Percentiles rank a stretch among this genome's conserved stretches.
Conservation (phyloP, 2,329 filamentous ascomycete genomes). For the Ophiostoma piceae region DNA sequence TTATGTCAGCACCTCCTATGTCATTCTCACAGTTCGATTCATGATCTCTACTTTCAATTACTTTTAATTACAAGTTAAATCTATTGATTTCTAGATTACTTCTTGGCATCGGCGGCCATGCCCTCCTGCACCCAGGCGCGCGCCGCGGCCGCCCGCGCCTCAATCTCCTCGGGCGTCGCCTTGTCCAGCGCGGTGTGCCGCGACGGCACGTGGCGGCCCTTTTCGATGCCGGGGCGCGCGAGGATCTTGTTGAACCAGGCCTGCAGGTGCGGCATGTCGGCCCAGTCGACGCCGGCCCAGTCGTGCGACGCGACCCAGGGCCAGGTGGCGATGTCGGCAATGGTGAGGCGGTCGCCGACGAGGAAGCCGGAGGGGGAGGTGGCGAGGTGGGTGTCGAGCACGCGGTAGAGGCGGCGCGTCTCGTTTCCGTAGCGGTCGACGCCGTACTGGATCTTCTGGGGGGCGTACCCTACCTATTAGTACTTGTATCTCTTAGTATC, state of each 20-base stretch:
- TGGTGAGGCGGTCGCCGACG: slow-evolving; percentile 63
- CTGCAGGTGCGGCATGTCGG: slow-evolving; percentile 69
- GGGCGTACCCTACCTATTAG: slow-evolving; percentile 56
- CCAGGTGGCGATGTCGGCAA: slow-evolving; percentile 76
- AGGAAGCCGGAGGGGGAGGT: slow-evolving; percentile 53
- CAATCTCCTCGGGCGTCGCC: slow-evolving; percentile 42
- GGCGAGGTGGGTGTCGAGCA: slow-evolving; percentile 66
- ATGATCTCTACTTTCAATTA: not conserved
- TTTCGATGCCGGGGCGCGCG: slow-evolving; percentile 65
- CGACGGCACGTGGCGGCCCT: slow-evolving; percentile 62
- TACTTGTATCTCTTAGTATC: not conserved
- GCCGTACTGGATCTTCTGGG: slow-evolving; percentile 75
- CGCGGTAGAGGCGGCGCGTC: slow-evolving; percentile 72
- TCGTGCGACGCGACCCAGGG: slow-evolving; percentile 63
- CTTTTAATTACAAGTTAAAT: not conserved
- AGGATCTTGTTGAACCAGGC: slow-evolving; percentile 71
- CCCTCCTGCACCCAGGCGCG: slow-evolving; percentile 58
- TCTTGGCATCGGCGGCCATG: slow-evolving; percentile 57
- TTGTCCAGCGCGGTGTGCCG: slow-evolving; percentile 53
- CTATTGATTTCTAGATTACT: not conserved
- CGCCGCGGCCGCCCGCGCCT: slow-evolving; percentile 46
- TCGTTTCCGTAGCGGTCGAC: slow-evolving; percentile 79
- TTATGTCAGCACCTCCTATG: not conserved
- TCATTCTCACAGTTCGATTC: too few species aligned
- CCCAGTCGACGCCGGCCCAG: slow-evolving; percentile 63